Evolutionary conservation across 208 protist species (phyloP), one percentile per base, ranked within the genome.

Genomic region (Acanthamoeba triangularis): DNA sequence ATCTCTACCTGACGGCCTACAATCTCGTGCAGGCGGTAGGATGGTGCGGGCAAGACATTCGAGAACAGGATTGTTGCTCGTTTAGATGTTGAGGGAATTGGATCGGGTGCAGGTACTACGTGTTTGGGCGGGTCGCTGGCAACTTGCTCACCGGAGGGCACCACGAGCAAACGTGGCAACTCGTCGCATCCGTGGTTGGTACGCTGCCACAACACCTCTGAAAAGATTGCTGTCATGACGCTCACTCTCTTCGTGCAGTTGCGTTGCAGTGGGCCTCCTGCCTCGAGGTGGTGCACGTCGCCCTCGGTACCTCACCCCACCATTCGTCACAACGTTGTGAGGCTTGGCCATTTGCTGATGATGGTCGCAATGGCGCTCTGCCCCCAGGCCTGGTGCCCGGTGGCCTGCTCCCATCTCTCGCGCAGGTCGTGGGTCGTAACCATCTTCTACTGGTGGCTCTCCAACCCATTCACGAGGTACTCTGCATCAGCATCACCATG

Each of bases 1-100:
- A 69, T 18, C 35, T 90, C 49, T 90, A 90, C 80, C 25, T 90
- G 30, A 65, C 80, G 18, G 80, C 80, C 18, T 90, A 90, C 80
- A 90, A 90, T 37, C 23, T 90, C 28, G 49, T n/a, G 1, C 80
- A 65, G 47, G 80, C 80, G 4, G 25, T n/a, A 20, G 80, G 80
- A 11, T 90, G 80, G 80, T 90, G 35, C 8, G 35, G 7, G 18
- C 72, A 80, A 74, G 30, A 33, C 18, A 14, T 65, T 25, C 7
- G 44, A 8, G 13, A 5, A 54, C 74, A 20, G 35, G 54, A 14
- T 49, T 0, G 37, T 52, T 23, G 25, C 3, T 37, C 23, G 10
- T 82, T 41, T 1, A 28, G 18, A 14, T 11, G 18, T 41, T 20
- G n/a, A 59, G 7, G 1, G 74, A 52, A 37, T 63, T 90, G 1